A percentile compares a stretch with the other conserved stretches of the same genome.
These are phyloP conservation scores for Trichoderma endophyticum DNA, from an alignment of 2,329 filamentous ascomycete genomes.

Conservation along the genomic window DNA sequence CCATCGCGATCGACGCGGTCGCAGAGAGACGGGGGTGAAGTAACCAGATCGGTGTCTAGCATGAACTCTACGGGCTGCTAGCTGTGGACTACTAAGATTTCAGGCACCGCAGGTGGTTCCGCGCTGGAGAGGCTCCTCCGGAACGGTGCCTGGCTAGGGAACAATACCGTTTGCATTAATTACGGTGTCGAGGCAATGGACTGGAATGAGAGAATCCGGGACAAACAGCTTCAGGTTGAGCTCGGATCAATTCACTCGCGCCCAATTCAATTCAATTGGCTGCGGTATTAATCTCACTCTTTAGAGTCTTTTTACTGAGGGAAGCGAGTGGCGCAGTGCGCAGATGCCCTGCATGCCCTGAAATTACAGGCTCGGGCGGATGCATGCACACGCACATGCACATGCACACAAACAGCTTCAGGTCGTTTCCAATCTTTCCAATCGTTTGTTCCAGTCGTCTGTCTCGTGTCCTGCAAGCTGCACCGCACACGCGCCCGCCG, in stretches of 20 bases:
- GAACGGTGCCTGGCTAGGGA: not conserved
- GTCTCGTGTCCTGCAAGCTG: not conserved
- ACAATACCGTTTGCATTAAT: not conserved
- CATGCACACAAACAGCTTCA: not conserved
- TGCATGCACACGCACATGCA: constrained; percentile 2
- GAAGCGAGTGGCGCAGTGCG: constrained; percentile 7
- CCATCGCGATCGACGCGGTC: not conserved
- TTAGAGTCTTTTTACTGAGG: not conserved
- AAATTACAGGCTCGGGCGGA: constrained; percentile 2
- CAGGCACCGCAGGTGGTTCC: not conserved
- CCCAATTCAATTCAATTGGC: not conserved
- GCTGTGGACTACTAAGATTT: constrained; percentile 1
- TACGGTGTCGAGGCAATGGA: not conserved
- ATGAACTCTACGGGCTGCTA: not conserved
- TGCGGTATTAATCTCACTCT: constrained; percentile 2
- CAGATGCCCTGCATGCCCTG: constrained; percentile 5
- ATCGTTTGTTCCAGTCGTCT: not conserved
- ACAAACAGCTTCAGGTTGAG: not conserved
- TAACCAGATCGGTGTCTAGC: constrained; percentile 10
- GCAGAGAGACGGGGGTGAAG: not conserved
- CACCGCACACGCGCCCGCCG: not conserved
- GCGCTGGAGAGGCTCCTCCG: not conserved
- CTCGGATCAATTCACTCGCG: not conserved
- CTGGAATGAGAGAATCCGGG: not conserved
- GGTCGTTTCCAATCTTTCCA: not conserved